Conservation (phyloP, 2,329 filamentous ascomycete species). For the Aspergillus tanneri region DNA sequence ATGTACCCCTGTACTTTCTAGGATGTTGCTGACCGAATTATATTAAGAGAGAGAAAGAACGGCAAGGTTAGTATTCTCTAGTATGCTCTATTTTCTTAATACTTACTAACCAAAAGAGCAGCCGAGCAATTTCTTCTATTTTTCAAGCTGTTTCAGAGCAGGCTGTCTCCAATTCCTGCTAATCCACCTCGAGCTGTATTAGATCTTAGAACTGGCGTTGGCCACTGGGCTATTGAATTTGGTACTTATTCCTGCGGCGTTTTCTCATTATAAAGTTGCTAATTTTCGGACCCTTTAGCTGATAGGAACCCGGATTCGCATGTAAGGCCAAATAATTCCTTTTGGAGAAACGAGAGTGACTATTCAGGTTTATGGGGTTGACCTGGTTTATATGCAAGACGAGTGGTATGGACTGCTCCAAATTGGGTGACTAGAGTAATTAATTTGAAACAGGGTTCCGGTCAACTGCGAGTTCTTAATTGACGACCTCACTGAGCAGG, state of each 20-base stretch:
- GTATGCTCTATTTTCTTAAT: too few species aligned
- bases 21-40: too few species aligned
- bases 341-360: background rate
- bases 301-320: background rate
- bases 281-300: background rate
- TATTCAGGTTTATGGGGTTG: background rate
- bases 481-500: background rate
- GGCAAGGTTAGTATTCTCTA: too few species aligned
- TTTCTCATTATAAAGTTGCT: background rate
- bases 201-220: background rate
- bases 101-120: too few species aligned
- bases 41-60: too few species aligned
- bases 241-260: background rate
- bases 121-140: too few species aligned
- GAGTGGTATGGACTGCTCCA: background rate
- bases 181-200: background rate
- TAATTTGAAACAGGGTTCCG: background rate
- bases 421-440: background rate
- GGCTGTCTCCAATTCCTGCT: too few species aligned
- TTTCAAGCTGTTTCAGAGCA: too few species aligned
- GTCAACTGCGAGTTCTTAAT: background rate
- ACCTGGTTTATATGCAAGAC: background rate
- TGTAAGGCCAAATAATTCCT: background rate
- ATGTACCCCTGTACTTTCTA: too few species aligned
- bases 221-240: conserved; percentile 3